Conservation (phyloP, 805 yeast species). For the Danielia oregonensis region DNA sequence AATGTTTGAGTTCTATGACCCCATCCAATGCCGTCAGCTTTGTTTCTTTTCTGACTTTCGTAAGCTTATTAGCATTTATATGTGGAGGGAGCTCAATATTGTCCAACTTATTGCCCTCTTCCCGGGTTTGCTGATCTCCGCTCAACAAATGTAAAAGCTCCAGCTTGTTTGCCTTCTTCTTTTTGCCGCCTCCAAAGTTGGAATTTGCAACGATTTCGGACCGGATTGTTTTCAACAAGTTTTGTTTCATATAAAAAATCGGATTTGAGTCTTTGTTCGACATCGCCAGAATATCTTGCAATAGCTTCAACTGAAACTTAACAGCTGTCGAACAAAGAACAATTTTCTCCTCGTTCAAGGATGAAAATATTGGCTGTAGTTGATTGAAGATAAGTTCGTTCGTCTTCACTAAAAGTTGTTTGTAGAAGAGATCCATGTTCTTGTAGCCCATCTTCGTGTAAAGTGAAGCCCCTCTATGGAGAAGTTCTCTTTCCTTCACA, state of each 20-base stretch:
- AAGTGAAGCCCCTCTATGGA: conserved; percentile 3
- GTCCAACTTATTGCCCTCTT: conserved; percentile 24
- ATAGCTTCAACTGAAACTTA: conserved; percentile 26
- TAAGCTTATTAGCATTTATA: conserved; percentile 30
- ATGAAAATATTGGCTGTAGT: conserved; percentile 11
- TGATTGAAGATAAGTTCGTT: conserved; percentile 25
- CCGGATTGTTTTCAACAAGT: conserved; percentile 12
- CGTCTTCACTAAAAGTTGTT: conserved; percentile 19
- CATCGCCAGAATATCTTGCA: conserved; percentile 12
- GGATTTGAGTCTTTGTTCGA: not conserved
- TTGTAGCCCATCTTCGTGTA: conserved; percentile 6
- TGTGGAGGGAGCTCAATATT: conserved; percentile 35
- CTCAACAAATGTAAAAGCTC: conserved; percentile 11
- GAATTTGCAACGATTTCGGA: conserved; percentile 9
- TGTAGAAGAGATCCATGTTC: conserved; percentile 11
- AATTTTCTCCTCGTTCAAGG: conserved; percentile 31
- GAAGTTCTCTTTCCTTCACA: conserved; percentile 7
- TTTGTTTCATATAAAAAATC: conserved; percentile 3
- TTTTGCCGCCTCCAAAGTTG: not conserved
- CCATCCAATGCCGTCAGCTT: not conserved
- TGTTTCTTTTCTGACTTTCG: conserved; percentile 8
- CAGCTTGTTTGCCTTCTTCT: conserved; percentile 5
- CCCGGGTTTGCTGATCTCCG: conserved; percentile 1
- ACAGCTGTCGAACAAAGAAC: conserved; percentile 23
- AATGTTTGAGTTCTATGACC: conserved; percentile 1